Base-by-base conservation (phyloP, 1,284 basidiomycete genomes). In the Fistulina hepatica region DNA sequence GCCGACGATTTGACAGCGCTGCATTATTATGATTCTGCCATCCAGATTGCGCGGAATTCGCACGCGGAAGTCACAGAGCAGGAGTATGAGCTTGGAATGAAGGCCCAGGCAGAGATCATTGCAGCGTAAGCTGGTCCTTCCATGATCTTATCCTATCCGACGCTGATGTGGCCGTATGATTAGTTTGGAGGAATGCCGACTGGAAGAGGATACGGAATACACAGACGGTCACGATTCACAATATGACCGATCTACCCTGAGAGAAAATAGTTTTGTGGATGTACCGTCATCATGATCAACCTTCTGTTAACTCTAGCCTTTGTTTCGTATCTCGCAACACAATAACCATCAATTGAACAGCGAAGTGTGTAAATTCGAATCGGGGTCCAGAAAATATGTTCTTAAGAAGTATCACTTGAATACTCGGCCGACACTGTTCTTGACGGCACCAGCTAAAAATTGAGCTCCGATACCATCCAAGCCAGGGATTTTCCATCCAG, bases 361-460 rank as follows among this genome's bases (percentile, higher is more conserved):
- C n/a, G n/a, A n/a, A n/a, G n/a, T n/a, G n/a, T n/a, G n/a, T n/a
- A n/a, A n/a, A n/a, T n/a, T n/a, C n/a, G n/a, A n/a, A n/a, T n/a
- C n/a, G n/a, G n/a, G n/a, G n/a, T n/a, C n/a, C n/a, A n/a, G n/a
- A n/a, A n/a, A n/a, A n/a, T n/a, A n/a, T n/a, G n/a, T n/a, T n/a
- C n/a, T n/a, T n/a, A n/a, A n/a, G n/a, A n/a, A n/a, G n/a, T n/a
- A n/a, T 48, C 53, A 61, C 24, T 69, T 63, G 45, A 90, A 85
- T 25, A 90, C 65, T 43, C 74, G 70, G 11, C 85, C 80, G n/a
- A 92, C 72, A 34, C 81, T 73, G 53, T 76, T 85, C 60, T 81
- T 83, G 27, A 93, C 75, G 4, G 81, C 76, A 7, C 85, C 76
- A 3, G 79, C 76, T 21, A 92, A 56, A 23, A 94, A 59, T 52